phyloP scores from a whole-genome alignment of 352 stramenopile genomes.

The Phytophthora colocasiae region DNA sequence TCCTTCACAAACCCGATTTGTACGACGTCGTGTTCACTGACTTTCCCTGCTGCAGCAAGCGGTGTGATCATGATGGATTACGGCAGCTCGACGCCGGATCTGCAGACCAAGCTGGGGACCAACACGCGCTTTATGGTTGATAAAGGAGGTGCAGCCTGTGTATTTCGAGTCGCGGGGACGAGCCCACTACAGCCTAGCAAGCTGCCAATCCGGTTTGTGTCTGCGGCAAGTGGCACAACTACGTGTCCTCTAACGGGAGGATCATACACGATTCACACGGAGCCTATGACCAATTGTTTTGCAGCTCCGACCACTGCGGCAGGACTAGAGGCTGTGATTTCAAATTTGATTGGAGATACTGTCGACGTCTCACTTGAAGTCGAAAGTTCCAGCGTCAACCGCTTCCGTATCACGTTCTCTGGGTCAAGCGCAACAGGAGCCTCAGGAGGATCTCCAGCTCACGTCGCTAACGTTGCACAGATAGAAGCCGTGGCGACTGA shows the following conservation, averaged over 20 bases:
- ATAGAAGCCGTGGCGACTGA: conserved; percentile 61
- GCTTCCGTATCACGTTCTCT: conserved; percentile 92
- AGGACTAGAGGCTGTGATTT: conserved; percentile 42
- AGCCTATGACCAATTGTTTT: conserved; percentile 62
- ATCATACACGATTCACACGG: conserved; percentile 58
- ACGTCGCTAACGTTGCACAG: conserved; percentile 41
- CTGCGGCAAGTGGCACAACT: conserved; percentile 4
- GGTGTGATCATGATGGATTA: conserved; percentile 68
- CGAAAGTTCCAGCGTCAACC: conserved; percentile 29
- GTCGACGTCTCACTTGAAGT: conserved; percentile 58
- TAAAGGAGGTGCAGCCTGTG: conserved; percentile 47
- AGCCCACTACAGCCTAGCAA: conserved; percentile 39
- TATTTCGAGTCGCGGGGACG: conserved; percentile 61
- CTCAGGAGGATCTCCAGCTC: conserved; percentile 21
- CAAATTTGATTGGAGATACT: conserved; percentile 65
- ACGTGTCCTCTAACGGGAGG: conserved; percentile 46
- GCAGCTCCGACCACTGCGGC: conserved; percentile 35
- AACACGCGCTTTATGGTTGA: conserved; percentile 79
- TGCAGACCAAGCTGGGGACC: conserved; percentile 76
- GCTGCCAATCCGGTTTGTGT: conserved; percentile 48
- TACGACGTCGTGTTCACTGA: conserved; percentile 38
- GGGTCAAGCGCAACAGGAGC: conserved; percentile 69
- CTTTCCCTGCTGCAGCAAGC: conserved; percentile 31
- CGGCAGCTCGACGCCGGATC: conserved; percentile 53
- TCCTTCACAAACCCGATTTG: conserved; percentile 49